A percentile compares a stretch with the other conserved stretches of the same genome.
Conservation (phyloP, 345 rosid species). For the Salix arbutifolia region DNA sequence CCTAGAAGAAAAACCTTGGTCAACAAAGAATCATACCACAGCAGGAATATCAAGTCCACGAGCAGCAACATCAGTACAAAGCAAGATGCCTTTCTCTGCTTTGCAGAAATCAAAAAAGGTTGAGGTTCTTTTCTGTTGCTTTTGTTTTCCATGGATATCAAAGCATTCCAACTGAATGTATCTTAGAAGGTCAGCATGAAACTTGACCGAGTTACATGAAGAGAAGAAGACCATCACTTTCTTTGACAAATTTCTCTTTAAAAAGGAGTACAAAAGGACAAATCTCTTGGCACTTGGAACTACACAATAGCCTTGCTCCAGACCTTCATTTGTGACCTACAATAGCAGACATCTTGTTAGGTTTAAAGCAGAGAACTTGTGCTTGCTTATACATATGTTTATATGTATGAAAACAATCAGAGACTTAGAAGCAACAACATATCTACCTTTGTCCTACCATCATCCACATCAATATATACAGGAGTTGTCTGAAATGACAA, state of each 20-base stretch:
- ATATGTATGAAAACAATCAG: not conserved
- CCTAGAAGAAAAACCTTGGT: not conserved
- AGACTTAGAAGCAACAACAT: not conserved
- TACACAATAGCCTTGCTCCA: slow-evolving; percentile 95
- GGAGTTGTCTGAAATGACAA: slow-evolving; percentile 82
- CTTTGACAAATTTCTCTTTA: slow-evolving; percentile 83
- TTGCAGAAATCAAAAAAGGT: slow-evolving; percentile 94
- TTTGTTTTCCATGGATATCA: slow-evolving; percentile 92
- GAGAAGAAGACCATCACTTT: slow-evolving; percentile 99
- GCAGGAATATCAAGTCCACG: slow-evolving; percentile 98
- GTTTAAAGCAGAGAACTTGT: slow-evolving; percentile 3
- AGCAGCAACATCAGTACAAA: slow-evolving; percentile 97
- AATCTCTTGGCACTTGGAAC: slow-evolving; percentile 79
- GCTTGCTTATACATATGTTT: not conserved
- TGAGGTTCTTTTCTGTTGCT: slow-evolving; percentile 83
- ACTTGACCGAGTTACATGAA: slow-evolving; percentile 93
- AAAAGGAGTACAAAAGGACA: slow-evolving; percentile 75
- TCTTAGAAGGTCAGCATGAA: slow-evolving; percentile 79
- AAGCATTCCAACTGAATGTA: slow-evolving; percentile 68
- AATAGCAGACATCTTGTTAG: slow-evolving; percentile 14
- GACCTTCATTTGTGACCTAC: slow-evolving; percentile 93
- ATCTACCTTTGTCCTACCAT: slow-evolving; percentile 81
- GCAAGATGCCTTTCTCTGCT: slow-evolving; percentile 85
- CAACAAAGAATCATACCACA: slow-evolving; percentile 49
- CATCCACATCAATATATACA: slow-evolving; percentile 85